Evolutionary conservation across 345 rosid genomes (phyloP).

Genomic region (Gossypium mustelinum): DNA sequence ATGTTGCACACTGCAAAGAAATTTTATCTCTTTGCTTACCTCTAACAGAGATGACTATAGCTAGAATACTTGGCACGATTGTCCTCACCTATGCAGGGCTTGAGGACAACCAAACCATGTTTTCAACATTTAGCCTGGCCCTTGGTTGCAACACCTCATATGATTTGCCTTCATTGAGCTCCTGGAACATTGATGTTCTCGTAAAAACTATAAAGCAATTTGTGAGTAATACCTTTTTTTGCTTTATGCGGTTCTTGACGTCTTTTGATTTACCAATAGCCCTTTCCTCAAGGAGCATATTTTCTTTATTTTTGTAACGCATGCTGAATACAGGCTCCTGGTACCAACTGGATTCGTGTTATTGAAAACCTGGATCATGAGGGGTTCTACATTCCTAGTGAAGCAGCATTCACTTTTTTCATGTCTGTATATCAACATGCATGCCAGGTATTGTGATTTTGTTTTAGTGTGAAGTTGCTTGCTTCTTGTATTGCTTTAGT

Average conservation of each 20-base stretch:
- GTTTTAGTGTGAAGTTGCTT: not conserved
- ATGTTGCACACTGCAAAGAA: conserved; percentile 60
- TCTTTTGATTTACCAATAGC: conserved; percentile 10
- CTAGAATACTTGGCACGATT: conserved; percentile 64
- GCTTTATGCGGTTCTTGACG: not conserved
- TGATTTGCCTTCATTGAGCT: conserved; percentile 47
- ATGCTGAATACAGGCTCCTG: conserved; percentile 64
- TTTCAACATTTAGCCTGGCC: conserved; percentile 67
- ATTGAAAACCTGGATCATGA: conserved; percentile 81
- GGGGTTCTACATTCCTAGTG: conserved; percentile 74
- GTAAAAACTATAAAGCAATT: conserved; percentile 67
- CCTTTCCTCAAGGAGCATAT: not conserved
- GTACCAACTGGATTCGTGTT: conserved; percentile 70
- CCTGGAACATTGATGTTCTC: conserved; percentile 79
- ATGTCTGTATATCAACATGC: conserved; percentile 73
- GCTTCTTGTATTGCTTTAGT: not conserved
- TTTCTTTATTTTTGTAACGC: not conserved
- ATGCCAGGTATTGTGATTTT: conserved; percentile 55
- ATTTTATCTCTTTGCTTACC: conserved; percentile 70
- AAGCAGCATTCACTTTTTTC: conserved; percentile 77
- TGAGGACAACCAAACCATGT: conserved; percentile 51
- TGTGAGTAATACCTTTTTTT: conserved; percentile 39
- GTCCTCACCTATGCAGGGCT: conserved; percentile 47
- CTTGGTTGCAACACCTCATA: conserved; percentile 51
- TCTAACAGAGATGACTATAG: conserved; percentile 59